Evolutionary conservation across 768 basidiomycete genomes (phyloP), one percentile per base, ranked within the genome.

Genomic region (Termitomyces sp.): DNA sequence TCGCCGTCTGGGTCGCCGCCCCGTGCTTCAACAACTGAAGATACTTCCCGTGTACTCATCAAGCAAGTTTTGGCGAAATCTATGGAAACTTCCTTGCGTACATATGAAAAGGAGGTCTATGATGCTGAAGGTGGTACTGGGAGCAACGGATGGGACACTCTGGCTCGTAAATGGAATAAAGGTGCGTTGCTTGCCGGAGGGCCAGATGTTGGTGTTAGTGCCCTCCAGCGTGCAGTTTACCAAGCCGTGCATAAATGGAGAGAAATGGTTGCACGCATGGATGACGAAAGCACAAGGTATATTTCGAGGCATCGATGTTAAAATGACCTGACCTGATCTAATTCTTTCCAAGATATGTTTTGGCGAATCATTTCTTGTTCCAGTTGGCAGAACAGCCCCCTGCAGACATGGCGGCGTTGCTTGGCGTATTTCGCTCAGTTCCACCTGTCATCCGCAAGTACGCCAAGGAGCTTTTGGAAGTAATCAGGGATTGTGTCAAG

Each of bases 101-200:
- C 86, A 10, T 91, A 91, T 69, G 80, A 85, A 59, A 81, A 81
- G 46, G 91, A 94, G 55, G 58, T 73, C 25, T 96, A 94, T 62
- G 91, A 95, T 71, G 73, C 70, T 5, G 81, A 81, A 57, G 75
- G 74, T 43, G 94, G 90, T 2, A 73, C 74, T 2, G 94, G 93
- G 4, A 74, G 80, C 32, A 81, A 78, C 37, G 94, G 92, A 7
- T 96, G 91, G 91, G 85, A 88, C 66, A 83, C 81, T 5, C 76
- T 95, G 34, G 86, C 89, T 9, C 83, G 80, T 65, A 94, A 91
- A 74, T 94, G 91, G 91, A 92, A 95, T 69, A 92, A 91, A 68
- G 75, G 73, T 54, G 71, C 72, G 2, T 72, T 90, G 51, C 73
- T 74, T 60, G 73, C 79, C 49, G 71, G 71, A 31, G 76, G 73